Percentiles rank a stretch among this genome's conserved stretches.
Evolutionary conservation across 202 grass and related monocot genomes (phyloP).

Genomic region (Zoysia matrella): DNA sequence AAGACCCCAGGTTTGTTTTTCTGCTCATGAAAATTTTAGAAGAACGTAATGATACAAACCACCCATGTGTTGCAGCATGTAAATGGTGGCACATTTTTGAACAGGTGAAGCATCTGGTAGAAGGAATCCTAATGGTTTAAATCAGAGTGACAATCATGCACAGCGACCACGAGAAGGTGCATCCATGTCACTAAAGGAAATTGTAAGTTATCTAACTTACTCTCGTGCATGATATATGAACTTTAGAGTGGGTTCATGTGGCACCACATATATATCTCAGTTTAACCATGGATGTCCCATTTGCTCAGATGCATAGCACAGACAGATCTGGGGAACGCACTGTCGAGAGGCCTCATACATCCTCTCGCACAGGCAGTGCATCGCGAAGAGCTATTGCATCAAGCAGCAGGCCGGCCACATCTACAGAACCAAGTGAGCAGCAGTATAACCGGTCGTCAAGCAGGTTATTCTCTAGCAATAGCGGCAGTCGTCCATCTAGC

Average conservation of each 20-base stretch:
- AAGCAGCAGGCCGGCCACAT: too few relatives aligned
- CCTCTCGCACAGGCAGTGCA: too few relatives aligned
- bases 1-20: too few relatives aligned
- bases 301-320: slow-evolving; percentile 67
- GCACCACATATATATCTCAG: not conserved
- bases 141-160: too few relatives aligned
- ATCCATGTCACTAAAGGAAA: slow-evolving; percentile 5
- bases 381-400: too few relatives aligned
- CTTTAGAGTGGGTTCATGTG: not conserved
- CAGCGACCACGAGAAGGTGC: too few relatives aligned
- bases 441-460: slow-evolving; percentile 34
- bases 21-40: not conserved
- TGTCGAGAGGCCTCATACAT: slow-evolving; percentile 60
- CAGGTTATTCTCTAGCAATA: slow-evolving; percentile 66
- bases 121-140: slow-evolving; percentile 49
- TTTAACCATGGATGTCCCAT: not conserved
- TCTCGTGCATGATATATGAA: not conserved
- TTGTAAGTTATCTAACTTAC: slow-evolving; percentile 56
- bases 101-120: slow-evolving; percentile 74
- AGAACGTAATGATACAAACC: slow-evolving; percentile 3
- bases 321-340: slow-evolving; percentile 82
- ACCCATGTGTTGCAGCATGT: slow-evolving; percentile 10
- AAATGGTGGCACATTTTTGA: not conserved
- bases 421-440: too few relatives aligned
- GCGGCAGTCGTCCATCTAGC: slow-evolving; percentile 64